Evolutionary conservation across 2,329 filamentous ascomycete species (phyloP), one percentile per base, ranked within the genome.

Genomic region (Fusarium continuum): DNA sequence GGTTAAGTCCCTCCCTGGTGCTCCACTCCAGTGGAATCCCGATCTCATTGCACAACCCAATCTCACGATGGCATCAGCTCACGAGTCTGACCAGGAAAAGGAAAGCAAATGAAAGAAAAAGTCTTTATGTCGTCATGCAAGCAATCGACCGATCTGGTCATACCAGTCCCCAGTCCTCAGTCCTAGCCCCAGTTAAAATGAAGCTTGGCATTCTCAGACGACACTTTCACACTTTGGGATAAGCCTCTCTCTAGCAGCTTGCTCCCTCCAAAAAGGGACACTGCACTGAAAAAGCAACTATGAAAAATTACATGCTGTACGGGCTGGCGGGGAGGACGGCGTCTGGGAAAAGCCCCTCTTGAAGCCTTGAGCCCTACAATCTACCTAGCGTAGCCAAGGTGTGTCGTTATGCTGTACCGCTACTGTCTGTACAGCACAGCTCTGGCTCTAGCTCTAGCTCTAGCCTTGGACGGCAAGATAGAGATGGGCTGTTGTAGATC

Each of bases 1-100:
- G 5, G 11, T 10, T 29, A 32, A 23, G 39, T 46, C n/a, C 39
- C 35, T 46, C n/a, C 39, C 35, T 31, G 20, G 35, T 41, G 47
- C 60, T 64, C 68, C 68, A 62, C 68, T 54, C 26, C 25, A 40
- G 50, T 53, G 39, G 50, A 64, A 51, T 61, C 29, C n/a, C 34
- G 47, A 53, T 55, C 54, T 64, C 49, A 61, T 58, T 44, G 54
- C 61, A 65, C 59, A 70, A 70, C 61, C 66, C 66, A 70, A 62
- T 70, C 67, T 70, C 58, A 61, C 59, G 64, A 71, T 70, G 62
- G 62, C 68, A 70, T 68, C 66, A 71, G 49, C 38, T 55, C 55
- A 65, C 54, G 41, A 58, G 57, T n/a, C n/a, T n/a, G n/a, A n/a
- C n/a, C n/a, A n/a, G 50, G 32, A 51, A 53, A 26, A 51, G 26